phyloP scores from a whole-genome alignment of 2,329 filamentous ascomycete genomes.

The Fusarium camptoceras region DNA sequence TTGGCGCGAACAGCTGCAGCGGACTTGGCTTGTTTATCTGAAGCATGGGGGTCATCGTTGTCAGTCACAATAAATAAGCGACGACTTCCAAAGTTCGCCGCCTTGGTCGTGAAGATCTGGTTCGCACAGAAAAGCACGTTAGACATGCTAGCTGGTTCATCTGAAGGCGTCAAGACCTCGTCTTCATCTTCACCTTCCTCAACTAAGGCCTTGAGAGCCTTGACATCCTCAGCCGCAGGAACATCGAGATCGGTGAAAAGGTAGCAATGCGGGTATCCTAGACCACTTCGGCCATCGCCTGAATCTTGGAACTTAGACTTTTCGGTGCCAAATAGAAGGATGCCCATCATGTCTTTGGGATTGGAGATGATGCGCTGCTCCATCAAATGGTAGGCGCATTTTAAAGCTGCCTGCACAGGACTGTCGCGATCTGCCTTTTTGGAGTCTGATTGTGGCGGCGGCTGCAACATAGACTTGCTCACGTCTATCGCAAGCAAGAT shows the following conservation, averaged over 20 bases:
- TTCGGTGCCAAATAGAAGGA: constrained; percentile 90
- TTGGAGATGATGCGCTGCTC: constrained; percentile 98
- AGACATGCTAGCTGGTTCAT: constrained; percentile 80
- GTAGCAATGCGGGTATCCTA: constrained; percentile 91
- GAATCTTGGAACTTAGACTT: constrained; percentile 82
- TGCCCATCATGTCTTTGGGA: constrained; percentile 96
- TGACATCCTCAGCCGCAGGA: constrained; percentile 88
- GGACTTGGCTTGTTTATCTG: constrained; percentile 77
- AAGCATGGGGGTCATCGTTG: constrained; percentile 84
- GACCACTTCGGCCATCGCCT: constrained; percentile 67
- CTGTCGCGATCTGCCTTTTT: constrained; percentile 85
- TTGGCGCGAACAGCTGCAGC: constrained; percentile 89
- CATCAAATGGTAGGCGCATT: constrained; percentile 95
- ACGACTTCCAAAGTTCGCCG: constrained; percentile 91
- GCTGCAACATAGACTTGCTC: constrained; percentile 84
- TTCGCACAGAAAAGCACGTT: constrained; percentile 95
- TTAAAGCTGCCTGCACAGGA: constrained; percentile 84
- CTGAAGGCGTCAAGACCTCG: constrained; percentile 75
- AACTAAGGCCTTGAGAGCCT: constrained; percentile 77
- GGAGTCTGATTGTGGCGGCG: constrained; percentile 70
- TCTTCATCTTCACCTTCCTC: constrained; percentile 81
- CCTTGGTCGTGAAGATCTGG: constrained; percentile 94
- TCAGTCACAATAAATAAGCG: constrained; percentile 97
- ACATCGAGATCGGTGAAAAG: constrained; percentile 89
- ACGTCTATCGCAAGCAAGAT: constrained; percentile 96